Conservation (phyloP, 179 eudicot genomes). For the Pouteria campechiana region DNA sequence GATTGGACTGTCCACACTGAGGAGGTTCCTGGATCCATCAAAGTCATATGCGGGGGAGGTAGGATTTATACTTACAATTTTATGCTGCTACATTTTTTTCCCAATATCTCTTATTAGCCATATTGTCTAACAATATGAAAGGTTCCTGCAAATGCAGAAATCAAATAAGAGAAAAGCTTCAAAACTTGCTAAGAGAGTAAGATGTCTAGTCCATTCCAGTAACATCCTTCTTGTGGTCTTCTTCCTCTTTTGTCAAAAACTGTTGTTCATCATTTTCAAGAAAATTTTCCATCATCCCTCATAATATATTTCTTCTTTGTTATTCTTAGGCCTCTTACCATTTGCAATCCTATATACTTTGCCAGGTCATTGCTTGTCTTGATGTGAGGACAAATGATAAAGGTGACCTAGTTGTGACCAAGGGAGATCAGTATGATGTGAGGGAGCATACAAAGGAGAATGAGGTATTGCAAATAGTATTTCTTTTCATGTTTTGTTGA, state of each 20-base stretch:
- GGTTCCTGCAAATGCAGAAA: constrained; percentile 70
- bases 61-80: constrained; percentile 14
- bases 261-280: background rate
- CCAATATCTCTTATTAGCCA: background rate
- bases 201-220: too few relatives aligned
- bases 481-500: too few relatives aligned
- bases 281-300: background rate
- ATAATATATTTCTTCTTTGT: constrained; percentile 2
- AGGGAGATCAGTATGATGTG: constrained; percentile 99
- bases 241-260: background rate
- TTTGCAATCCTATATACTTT: background rate
- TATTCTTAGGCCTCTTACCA: background rate
- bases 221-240: background rate
- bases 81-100: background rate
- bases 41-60: constrained; percentile 53
- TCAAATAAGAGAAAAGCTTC: constrained; percentile 65
- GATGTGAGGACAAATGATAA: constrained; percentile 94
- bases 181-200: constrained; percentile 91
- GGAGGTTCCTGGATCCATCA: constrained; percentile 68
- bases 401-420: constrained; percentile 97
- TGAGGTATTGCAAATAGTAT: constrained; percentile 53
- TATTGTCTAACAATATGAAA: constrained; percentile 21
- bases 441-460: constrained; percentile 71
- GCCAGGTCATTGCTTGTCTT: constrained; percentile 95
- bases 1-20: constrained; percentile 84